Evolutionary conservation across 2,329 filamentous ascomycete species (phyloP).

Genomic region (Penicillium sp.): DNA sequence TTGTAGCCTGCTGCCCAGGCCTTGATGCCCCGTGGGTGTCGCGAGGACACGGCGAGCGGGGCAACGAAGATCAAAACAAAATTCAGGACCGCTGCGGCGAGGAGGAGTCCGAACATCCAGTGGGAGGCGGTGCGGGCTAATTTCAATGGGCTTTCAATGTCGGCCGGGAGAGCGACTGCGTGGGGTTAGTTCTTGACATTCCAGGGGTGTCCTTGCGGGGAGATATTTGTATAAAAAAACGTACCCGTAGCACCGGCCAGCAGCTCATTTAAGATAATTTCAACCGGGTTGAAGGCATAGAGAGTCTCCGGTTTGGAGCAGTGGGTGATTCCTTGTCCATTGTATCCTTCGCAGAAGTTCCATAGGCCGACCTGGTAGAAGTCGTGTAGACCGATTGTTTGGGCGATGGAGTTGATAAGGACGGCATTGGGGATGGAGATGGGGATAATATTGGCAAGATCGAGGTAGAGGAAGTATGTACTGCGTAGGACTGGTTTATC

Average conservation of each 20-base stretch:
- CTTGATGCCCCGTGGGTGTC: slow-evolving; percentile 35
- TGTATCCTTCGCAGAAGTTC: slow-evolving; percentile 87
- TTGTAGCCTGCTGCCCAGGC: slow-evolving; percentile 24
- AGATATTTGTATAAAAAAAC: slow-evolving; percentile 22
- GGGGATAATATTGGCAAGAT: slow-evolving; percentile 78
- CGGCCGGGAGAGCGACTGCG: slow-evolving; percentile 68
- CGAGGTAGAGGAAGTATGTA: slow-evolving; percentile 81
- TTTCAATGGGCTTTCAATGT: slow-evolving; percentile 69
- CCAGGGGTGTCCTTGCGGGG: not conserved
- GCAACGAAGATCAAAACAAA: slow-evolving; percentile 68
- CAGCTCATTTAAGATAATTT: slow-evolving; percentile 75
- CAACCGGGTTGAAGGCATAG: slow-evolving; percentile 90
- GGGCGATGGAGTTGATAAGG: slow-evolving; percentile 83
- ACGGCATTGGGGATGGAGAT: slow-evolving; percentile 66
- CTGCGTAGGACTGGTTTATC: slow-evolving; percentile 60
- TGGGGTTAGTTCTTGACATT: not conserved
- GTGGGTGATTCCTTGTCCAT: slow-evolving; percentile 63
- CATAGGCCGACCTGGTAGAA: slow-evolving; percentile 92
- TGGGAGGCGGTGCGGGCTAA: slow-evolving; percentile 72
- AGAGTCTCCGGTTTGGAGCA: slow-evolving; percentile 69
- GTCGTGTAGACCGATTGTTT: slow-evolving; percentile 82
- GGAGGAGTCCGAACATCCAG: slow-evolving; percentile 87
- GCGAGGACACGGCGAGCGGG: slow-evolving; percentile 51
- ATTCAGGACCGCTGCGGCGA: slow-evolving; percentile 66
- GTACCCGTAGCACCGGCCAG: slow-evolving; percentile 73